phyloP scores from a whole-genome alignment of 108 stramenopile species.

The Pseudonitzschia delicatissima region DNA sequence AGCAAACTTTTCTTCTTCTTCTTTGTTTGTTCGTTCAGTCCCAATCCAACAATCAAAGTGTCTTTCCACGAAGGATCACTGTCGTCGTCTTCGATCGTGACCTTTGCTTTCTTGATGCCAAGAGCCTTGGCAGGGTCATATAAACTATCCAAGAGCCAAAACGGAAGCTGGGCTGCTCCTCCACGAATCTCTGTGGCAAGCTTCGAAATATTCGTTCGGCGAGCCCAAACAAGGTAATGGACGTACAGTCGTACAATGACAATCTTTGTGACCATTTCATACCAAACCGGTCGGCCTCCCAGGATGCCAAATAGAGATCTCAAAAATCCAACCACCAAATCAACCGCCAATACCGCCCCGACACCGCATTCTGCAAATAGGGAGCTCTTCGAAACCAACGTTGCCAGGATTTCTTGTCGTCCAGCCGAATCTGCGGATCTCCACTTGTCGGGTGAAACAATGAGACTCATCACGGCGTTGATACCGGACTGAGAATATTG shows the following conservation, averaged over 20 bases:
- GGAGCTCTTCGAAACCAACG: slow-evolving; percentile 54
- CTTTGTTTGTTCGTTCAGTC: background rate
- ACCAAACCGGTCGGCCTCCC: slow-evolving; percentile 30
- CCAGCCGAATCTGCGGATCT: slow-evolving; percentile 54
- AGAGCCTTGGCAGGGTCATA: slow-evolving; percentile 57
- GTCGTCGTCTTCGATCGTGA: background rate
- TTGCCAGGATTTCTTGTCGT: slow-evolving; percentile 68
- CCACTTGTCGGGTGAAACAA: slow-evolving; percentile 59
- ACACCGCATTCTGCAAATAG: slow-evolving; percentile 57
- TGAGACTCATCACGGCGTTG: slow-evolving; percentile 70
- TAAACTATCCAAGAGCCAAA: slow-evolving; percentile 57
- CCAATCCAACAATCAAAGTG: background rate
- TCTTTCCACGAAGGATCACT: slow-evolving; percentile 1
- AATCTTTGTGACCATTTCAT: slow-evolving; percentile 24
- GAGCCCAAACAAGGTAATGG: slow-evolving; percentile 56
- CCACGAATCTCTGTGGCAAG: slow-evolving; percentile 52
- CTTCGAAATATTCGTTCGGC: slow-evolving; percentile 49
- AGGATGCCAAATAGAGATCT: slow-evolving; percentile 8
- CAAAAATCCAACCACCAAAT: slow-evolving; percentile 32
- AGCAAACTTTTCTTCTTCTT: too few species aligned
- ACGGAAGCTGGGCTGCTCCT: slow-evolving; percentile 51
- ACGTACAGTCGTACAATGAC: slow-evolving; percentile 71
- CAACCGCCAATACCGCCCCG: slow-evolving; percentile 49
- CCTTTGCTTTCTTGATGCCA: slow-evolving; percentile 26
- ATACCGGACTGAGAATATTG: slow-evolving; percentile 34